Evolutionary conservation across 2,329 filamentous ascomycete species (phyloP).

Genomic region (Aquanectria penicillioides): DNA sequence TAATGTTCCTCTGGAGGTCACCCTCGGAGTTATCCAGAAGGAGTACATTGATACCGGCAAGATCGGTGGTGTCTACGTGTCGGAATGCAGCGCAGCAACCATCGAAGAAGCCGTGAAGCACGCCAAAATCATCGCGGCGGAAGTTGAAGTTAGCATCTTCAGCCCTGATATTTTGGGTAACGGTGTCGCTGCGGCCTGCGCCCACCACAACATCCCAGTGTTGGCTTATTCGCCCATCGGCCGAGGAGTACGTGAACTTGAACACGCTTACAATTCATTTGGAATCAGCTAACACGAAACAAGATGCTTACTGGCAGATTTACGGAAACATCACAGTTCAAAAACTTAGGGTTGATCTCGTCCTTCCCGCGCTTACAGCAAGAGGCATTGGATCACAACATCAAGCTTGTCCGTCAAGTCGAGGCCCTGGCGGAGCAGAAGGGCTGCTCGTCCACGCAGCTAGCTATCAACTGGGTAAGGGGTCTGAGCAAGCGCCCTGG

Average conservation of each 20-base stretch:
- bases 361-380: constrained; percentile 68
- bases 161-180: constrained; percentile 59
- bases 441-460: constrained; percentile 68
- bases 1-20: constrained; percentile 55
- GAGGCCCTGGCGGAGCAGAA: constrained; percentile 68
- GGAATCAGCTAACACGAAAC: constrained; percentile 18
- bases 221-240: constrained; percentile 79
- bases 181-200: constrained; percentile 64
- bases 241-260: constrained; percentile 53
- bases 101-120: constrained; percentile 58
- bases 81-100: constrained; percentile 60
- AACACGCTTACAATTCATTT: background rate
- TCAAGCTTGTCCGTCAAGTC: constrained; percentile 68
- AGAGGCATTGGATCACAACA: constrained; percentile 71
- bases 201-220: constrained; percentile 73
- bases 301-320: constrained; percentile 45
- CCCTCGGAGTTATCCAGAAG: constrained; percentile 53
- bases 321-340: constrained; percentile 36
- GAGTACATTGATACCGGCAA: constrained; percentile 63
- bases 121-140: constrained; percentile 58
- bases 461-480: constrained; percentile 73
- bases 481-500: constrained; percentile 60
- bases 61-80: constrained; percentile 61
- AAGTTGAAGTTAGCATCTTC: constrained; percentile 65
- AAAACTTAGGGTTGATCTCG: constrained; percentile 32